Percentiles rank a stretch among this genome's conserved stretches.
These are phyloP conservation scores for Sphaerobolus stellatus DNA, from an alignment of 1,284 basidiomycete genomes.

Conservation along the genomic window DNA sequence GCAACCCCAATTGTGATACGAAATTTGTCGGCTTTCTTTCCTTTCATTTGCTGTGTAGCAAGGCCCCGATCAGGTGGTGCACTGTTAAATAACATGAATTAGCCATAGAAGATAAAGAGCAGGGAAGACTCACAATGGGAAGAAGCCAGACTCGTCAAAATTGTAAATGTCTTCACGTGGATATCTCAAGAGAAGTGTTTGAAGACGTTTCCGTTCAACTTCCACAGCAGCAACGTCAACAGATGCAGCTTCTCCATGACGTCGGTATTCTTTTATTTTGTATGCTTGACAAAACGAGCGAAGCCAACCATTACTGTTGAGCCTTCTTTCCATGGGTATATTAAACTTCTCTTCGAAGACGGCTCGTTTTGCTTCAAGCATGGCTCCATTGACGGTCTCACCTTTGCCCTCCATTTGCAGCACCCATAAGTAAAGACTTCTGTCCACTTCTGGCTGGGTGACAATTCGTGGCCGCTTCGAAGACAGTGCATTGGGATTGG, in stretches of 20 bases:
- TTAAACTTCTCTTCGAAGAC: too few species aligned
- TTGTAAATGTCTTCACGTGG: conserved; percentile 33
- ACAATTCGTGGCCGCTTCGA: too few species aligned
- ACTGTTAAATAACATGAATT: conserved; percentile 4
- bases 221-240: conserved; percentile 19
- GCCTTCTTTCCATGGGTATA: too few species aligned
- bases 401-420: too few species aligned
- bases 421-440: too few species aligned
- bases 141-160: conserved; percentile 37
- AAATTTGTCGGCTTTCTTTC: conserved; percentile 26
- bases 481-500: too few species aligned
- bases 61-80: conserved; percentile 23
- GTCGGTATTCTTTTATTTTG: too few species aligned
- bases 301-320: too few species aligned
- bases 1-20: conserved; percentile 31
- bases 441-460: too few species aligned
- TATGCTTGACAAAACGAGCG: too few species aligned
- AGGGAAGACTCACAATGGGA: conserved; percentile 28
- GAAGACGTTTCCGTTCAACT: conserved; percentile 20
- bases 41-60: conserved; percentile 20
- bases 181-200: conserved; percentile 21
- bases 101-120: background rate
- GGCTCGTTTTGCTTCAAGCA: too few species aligned
- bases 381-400: too few species aligned
- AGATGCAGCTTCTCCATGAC: conserved; percentile 36